phyloP scores from a whole-genome alignment of 78 protist genomes.

The Thecamonas trahens region DNA sequence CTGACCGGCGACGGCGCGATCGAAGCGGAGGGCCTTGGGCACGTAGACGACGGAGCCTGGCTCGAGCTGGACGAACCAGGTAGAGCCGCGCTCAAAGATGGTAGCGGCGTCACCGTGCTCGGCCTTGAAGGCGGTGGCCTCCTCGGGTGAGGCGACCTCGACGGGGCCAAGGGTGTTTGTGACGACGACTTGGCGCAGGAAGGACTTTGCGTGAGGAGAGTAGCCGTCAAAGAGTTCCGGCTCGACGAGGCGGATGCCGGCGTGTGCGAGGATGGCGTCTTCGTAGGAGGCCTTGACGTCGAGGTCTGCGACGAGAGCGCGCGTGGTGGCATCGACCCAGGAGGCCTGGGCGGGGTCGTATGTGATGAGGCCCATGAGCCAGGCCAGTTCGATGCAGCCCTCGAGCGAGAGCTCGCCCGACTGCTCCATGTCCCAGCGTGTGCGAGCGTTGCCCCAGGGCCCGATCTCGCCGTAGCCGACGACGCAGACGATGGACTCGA shows the following conservation, averaged over 20 bases:
- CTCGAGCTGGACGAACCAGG: constrained; percentile 16
- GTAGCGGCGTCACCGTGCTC: constrained; percentile 46
- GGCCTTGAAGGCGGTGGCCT: constrained; percentile 16
- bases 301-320: constrained; percentile 22
- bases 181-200: constrained; percentile 51
- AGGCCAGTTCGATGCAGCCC: constrained; percentile 61
- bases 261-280: constrained; percentile 15
- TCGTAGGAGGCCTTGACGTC: constrained; percentile 35
- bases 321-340: constrained; percentile 45
- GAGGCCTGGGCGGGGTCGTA: constrained; percentile 27
- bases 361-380: constrained; percentile 53
- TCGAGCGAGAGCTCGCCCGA: constrained; percentile 46
- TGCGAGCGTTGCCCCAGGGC: constrained; percentile 51
- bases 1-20: constrained; percentile 53
- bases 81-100: constrained; percentile 2
- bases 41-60: constrained; percentile 42
- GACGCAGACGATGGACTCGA: constrained; percentile 24
- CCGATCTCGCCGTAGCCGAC: constrained; percentile 71
- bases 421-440: constrained; percentile 46
- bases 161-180: constrained; percentile 40
- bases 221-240: constrained; percentile 59
- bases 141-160: constrained; percentile 40
- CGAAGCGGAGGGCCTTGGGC: constrained; percentile 47
- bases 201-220: constrained; percentile 34
- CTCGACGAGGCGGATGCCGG: constrained; percentile 58